Base-by-base conservation (phyloP, 2,329 filamentous ascomycete species). In the Didymosphaeria variabile region DNA sequence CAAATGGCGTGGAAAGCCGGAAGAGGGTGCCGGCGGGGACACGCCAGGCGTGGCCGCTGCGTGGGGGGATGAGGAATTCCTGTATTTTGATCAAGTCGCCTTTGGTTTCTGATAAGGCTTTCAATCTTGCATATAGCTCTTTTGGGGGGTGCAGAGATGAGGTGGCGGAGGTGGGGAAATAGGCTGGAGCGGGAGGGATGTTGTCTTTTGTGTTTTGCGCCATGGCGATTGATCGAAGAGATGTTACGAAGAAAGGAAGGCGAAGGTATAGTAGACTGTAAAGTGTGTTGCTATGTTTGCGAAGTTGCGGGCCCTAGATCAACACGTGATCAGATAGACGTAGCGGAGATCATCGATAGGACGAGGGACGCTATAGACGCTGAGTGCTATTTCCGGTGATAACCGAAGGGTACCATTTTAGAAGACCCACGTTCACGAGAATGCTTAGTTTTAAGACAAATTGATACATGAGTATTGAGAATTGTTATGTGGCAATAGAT, bases 1-100 rank as follows among this genome's bases (percentile, higher is more conserved):
- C 0, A n/a, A n/a, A n/a, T n/a, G 91, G 91, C 0, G 92, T 94
- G 59, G 88, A 90, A 63, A 96, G 88, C 15, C 88, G 87, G 62
- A 92, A 86, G 59, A 95, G 85, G 52, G 85, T 85, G 3, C 91
- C 90, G 1, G 87, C 86, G 0, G 87, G 85, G 0, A 90, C 91
- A 51, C 85, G 83, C 90, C 90, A 95, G 1, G 92, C 91, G 61
- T 83, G 83, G 0, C 90, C 92, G 2, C 89, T 91, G 36, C 92
- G 88, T 32, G 93, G 91, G 0, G 91, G 89, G 31, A 95, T 81
- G 1, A 85, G 86, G 66, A 71, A 59, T 5, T 68, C 63, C 17
- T 63, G 13, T 10, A 53, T 74, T 8, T 66, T 68, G 7, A 65
- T 32, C 17, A 62, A 26, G 10, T 52, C 46, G 19, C 56, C 56